Percentiles rank a stretch among this genome's conserved stretches.
Conservation (phyloP, 352 stramenopile genomes). For the Hyphochytrium catenoides region DNA sequence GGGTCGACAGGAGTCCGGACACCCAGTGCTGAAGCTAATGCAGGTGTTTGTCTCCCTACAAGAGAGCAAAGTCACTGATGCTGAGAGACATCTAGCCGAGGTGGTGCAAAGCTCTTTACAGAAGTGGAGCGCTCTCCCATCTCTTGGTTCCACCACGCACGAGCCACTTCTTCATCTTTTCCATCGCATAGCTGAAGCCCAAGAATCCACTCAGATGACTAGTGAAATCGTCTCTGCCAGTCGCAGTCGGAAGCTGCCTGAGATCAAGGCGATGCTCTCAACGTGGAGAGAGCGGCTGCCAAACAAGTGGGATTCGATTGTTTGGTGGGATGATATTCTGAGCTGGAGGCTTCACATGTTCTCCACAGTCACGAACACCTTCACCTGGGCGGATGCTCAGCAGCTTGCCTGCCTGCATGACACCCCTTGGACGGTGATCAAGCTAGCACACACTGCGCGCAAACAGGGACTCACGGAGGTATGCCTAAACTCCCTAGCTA, state of each 20-base stretch:
- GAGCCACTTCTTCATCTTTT: constrained; percentile 59
- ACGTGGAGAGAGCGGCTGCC: constrained; percentile 72
- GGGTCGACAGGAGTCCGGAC: no score
- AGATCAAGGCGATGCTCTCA: constrained; percentile 71
- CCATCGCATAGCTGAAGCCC: constrained; percentile 73
- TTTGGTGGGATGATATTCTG: constrained; percentile 75
- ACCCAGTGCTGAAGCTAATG: constrained; percentile 42
- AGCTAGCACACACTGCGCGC: constrained; percentile 58
- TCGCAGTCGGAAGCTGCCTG: constrained; percentile 47
- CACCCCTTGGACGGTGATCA: constrained; percentile 72
- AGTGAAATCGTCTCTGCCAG: constrained; percentile 53
- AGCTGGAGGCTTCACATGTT: constrained; percentile 81
- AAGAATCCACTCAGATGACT: constrained; percentile 76
- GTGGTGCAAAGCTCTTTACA: constrained; percentile 51
- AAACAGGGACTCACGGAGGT: constrained; percentile 70
- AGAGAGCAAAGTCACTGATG: constrained; percentile 32
- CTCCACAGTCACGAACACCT: constrained; percentile 60
- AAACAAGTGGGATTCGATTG: constrained; percentile 76
- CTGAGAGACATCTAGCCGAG: constrained; percentile 35
- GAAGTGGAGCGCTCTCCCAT: constrained; percentile 64
- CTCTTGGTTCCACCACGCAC: constrained; percentile 39
- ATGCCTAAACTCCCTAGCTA: constrained; percentile 47
- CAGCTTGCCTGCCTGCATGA: constrained; percentile 72
- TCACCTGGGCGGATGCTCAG: constrained; percentile 58
- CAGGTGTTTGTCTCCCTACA: constrained; percentile 61